Evolutionary conservation across 352 stramenopile species (phyloP), one percentile per base, ranked within the genome.

Genomic region (Globisporangium cederbergense): DNA sequence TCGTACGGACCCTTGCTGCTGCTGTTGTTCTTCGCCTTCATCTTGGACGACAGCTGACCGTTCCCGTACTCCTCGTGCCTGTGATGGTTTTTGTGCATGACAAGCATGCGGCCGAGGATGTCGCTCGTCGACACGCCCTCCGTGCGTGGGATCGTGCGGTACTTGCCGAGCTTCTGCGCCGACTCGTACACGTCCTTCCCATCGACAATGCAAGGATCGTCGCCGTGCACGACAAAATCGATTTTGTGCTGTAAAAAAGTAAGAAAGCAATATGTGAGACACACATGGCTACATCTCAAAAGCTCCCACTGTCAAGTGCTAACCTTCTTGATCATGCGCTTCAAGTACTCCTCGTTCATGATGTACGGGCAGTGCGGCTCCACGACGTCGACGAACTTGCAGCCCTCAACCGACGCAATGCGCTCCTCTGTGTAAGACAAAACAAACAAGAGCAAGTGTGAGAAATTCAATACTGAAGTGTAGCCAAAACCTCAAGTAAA

Each of bases 311-410:
- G 14, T 16, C 28, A 57, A 36, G 16, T 14, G 4, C 51, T 14
- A 5, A 70, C 64, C 64, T 98, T 98, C 55, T 98, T 79, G 73
- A 99, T 98, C 72, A 99, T 96, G 53, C 90, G 91, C 66, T 98
- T 95, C 64, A 99, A 76, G 69, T 99, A 99, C 63, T 98, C 93
- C 46, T 96, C 79, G 68, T 97, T 99, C 96, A 99, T 99, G 52
- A 99, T 97, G 81, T 99, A 99, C 9, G 97, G 97, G 70, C 95
- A 98, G 66, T 98, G 89, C 1, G 92, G 90, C 61, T 99, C 92
- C 16, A 99, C 96, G 70, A 98, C 88, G 71, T 99, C 94, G 34
- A 99, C 97, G 71, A 99, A 99, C 83, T 99, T 99, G 80, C 97
- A 99, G 22, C 93, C 90, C 45, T 94, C 73, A 16, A 99, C 97